Conservation (phyloP, 2,329 filamentous ascomycete species). For the Verticillium tricorpus region DNA sequence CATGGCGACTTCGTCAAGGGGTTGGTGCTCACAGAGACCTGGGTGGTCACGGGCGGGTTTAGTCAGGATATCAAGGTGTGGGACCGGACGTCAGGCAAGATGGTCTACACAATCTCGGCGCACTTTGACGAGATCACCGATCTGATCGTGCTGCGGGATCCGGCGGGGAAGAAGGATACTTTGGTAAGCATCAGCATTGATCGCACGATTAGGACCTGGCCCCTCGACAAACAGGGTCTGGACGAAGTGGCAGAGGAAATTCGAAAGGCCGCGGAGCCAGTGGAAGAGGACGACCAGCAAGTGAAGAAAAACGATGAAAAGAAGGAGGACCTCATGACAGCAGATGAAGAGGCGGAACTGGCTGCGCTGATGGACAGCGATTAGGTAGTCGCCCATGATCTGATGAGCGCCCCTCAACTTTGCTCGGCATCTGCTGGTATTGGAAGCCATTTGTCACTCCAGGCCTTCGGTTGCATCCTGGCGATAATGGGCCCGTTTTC, state of each 20-base stretch:
- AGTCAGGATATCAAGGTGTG: slow-evolving; percentile 91
- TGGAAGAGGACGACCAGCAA: slow-evolving; percentile 43
- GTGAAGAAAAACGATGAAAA: slow-evolving; percentile 36
- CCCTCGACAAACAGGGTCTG: slow-evolving; percentile 57
- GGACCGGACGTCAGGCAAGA: slow-evolving; percentile 68
- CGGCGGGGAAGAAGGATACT: slow-evolving; percentile 30
- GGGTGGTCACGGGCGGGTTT: slow-evolving; percentile 82
- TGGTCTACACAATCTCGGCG: slow-evolving; percentile 71
- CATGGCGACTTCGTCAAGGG: slow-evolving; percentile 92
- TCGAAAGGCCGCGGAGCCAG: slow-evolving; percentile 42
- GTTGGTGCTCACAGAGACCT: slow-evolving; percentile 68
- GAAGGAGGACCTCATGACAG: slow-evolving; percentile 61
- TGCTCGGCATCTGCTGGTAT: too few relatives aligned
- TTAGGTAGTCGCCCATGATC: slow-evolving; percentile 18
- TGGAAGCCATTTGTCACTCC: too few relatives aligned
- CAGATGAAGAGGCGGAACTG: slow-evolving; percentile 88
- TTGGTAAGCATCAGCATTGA: slow-evolving; percentile 87
- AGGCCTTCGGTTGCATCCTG: too few relatives aligned
- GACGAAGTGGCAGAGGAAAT: slow-evolving; percentile 44
- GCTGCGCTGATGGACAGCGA: slow-evolving; percentile 86
- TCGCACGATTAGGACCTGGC: slow-evolving; percentile 82
- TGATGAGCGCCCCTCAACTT: not conserved
- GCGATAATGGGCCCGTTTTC: too few relatives aligned
- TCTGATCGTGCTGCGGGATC: slow-evolving; percentile 55
- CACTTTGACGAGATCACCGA: slow-evolving; percentile 94